Base-by-base conservation (phyloP, 169 alveolate species). In the Babesia sp. region DNA sequence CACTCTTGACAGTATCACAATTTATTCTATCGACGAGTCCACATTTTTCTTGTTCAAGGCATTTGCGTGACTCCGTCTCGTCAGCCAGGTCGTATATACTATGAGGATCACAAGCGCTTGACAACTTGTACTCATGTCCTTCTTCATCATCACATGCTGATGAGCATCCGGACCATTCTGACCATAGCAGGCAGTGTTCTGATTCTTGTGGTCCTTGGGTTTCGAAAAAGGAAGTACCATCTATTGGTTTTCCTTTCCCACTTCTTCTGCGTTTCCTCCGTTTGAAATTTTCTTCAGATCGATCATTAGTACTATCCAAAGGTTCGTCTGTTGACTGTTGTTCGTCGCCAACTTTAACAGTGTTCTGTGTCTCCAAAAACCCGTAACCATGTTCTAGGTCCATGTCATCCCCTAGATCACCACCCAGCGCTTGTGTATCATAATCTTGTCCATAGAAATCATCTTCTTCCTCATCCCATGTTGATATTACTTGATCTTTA, bases 91-190 rank as follows among this genome's bases (percentile, higher is more conserved):
- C 60, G 26, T 64, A 64, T 24, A 24, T 50, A 28, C 26, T 50
- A 45, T 64, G 51, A 20, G 63, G 44, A 28, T 64, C 63, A 20
- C 37, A 18, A 14, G 18, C 18, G 34, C 63, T 64, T 0, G 74
- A 64, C 8, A 64, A 8, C 24, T 26, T 20, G 61, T 64, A 64
- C 74, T 50, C 33, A 22, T 48, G 24, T 8, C 74, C 74, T 3
- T 20, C 54, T 8, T 28, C 51, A 31, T 64, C 74, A 31, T 55
- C 41, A 26, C 79, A 69, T n/a, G 48, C 44, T 18, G 66, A 20
- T 18, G 79, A 14, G 57, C 79, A 69, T 31, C 79, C 79, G 0
- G 79, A 69, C 79, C 79, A 69, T 18, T 51, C 68, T 29, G 70
- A 54, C 68, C 70, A 69, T 58, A 69, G 48, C 18, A 5, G 7